These are phyloP conservation scores for Apiospora hydei DNA, from an alignment of 2,329 filamentous ascomycete genomes.

Conservation along the genomic window DNA sequence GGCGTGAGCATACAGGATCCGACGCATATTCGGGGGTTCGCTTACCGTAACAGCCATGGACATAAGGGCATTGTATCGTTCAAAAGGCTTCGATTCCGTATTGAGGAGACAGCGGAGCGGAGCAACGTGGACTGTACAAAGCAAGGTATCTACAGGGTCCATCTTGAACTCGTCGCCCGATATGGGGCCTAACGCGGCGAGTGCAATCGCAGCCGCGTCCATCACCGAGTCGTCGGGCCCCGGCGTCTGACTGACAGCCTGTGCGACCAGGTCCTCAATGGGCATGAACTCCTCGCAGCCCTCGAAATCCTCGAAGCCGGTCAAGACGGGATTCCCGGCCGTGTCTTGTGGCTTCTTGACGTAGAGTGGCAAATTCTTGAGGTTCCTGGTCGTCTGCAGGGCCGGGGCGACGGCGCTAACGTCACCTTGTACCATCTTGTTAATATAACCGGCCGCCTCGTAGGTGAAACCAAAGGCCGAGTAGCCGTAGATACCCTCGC, in stretches of 20 bases:
- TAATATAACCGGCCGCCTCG: too few species aligned
- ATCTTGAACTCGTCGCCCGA: background rate
- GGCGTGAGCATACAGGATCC: background rate
- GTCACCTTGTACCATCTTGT: background rate
- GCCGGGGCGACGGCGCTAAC: background rate
- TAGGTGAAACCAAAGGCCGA: background rate
- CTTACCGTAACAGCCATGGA: constrained; percentile 24
- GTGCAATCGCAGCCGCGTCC: background rate
- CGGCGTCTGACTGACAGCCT: background rate
- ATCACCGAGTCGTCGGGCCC: background rate
- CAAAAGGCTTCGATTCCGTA: background rate
- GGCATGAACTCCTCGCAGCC: background rate
- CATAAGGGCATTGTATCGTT: background rate
- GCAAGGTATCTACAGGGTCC: background rate
- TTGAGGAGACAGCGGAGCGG: constrained; percentile 2
- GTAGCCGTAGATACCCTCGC: background rate
- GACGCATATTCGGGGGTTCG: background rate
- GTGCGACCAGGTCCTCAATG: background rate
- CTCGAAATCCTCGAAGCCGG: background rate
- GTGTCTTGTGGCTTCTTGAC: background rate
- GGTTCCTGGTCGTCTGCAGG: background rate
- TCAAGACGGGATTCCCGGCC: background rate
- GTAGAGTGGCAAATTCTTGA: background rate
- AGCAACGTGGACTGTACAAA: background rate
- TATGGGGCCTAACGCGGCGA: too few species aligned